A percentile compares a stretch with the other conserved stretches of the same genome.
Conservation (phyloP, 441 rosid genomes). For the Mallotus repandus region DNA sequence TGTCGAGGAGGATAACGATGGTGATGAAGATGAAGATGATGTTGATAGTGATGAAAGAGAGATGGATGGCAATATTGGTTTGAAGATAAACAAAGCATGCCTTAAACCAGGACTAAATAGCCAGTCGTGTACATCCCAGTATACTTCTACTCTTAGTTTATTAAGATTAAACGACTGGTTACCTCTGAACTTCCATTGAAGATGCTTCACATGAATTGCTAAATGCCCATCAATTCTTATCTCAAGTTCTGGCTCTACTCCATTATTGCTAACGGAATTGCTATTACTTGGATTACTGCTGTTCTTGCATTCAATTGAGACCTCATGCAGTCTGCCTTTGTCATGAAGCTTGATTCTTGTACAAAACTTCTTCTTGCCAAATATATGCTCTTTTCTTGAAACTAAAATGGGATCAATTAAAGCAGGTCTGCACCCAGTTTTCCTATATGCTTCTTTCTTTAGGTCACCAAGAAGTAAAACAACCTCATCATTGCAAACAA, state of each 20-base stretch:
- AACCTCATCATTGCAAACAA: conserved; percentile 46
- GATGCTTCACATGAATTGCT: conserved; percentile 67
- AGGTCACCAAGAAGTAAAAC: conserved; percentile 48
- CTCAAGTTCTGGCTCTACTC: conserved; percentile 64
- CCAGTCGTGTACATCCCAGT: conserved; percentile 93
- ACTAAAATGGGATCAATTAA: conserved; percentile 44
- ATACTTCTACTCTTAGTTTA: conserved; percentile 60
- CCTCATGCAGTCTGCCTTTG: conserved; percentile 40
- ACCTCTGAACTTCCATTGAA: conserved; percentile 88
- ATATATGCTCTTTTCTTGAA: conserved; percentile 48
- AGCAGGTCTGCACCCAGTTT: conserved; percentile 52
- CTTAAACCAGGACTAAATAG: conserved; percentile 63
- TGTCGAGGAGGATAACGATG: conserved; percentile 30
- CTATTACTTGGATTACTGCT: conserved; percentile 9
- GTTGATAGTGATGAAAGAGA: conserved; percentile 27
- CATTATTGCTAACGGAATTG: conserved; percentile 15
- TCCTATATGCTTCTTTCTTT: conserved; percentile 53
- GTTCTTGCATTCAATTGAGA: conserved; percentile 51
- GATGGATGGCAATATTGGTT: conserved; percentile 41
- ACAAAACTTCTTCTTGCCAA: conserved; percentile 47
- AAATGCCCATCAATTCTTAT: conserved; percentile 74
- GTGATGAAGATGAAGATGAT: conserved; percentile 29
- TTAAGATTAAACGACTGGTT: conserved; percentile 60
- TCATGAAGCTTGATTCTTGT: conserved; percentile 42
- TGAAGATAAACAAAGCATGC: conserved; percentile 71